Conservation (phyloP, 1,284 basidiomycete species). For the Ustilago shanxiensis region DNA sequence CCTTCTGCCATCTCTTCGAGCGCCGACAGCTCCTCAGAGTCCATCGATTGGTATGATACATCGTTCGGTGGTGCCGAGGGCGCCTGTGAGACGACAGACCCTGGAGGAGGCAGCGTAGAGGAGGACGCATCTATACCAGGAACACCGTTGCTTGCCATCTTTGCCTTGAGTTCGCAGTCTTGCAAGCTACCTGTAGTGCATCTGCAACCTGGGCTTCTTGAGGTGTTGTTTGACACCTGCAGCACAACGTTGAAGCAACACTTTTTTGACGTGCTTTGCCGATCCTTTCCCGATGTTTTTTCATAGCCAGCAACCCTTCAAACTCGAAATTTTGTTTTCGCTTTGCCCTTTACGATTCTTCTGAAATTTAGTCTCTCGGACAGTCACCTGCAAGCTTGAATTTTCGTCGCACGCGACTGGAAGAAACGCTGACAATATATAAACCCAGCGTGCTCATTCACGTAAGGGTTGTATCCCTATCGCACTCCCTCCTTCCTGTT, state of each 20-base stretch:
- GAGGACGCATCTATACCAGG: background rate
- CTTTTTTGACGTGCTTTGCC: conserved; percentile 5
- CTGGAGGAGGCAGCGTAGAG: background rate
- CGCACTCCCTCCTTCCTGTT: conserved; percentile 57
- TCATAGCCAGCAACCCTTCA: conserved; percentile 13
- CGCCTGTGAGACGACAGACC: background rate
- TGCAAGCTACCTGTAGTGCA: background rate
- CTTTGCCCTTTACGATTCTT: background rate
- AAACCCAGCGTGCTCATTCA: conserved; percentile 1
- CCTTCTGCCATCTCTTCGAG: conserved; percentile 64
- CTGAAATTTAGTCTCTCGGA: background rate
- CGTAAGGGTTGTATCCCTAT: conserved; percentile 1
- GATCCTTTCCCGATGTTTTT: background rate
- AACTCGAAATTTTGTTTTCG: conserved; percentile 22
- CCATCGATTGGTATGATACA: conserved; percentile 52
- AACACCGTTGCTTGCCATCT: background rate
- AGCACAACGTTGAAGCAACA: conserved; percentile 13
- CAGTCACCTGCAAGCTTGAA: conserved; percentile 1
- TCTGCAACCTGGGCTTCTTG: background rate
- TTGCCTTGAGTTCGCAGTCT: background rate
- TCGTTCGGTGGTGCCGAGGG: conserved; percentile 5
- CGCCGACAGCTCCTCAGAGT: conserved; percentile 64
- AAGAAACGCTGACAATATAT: conserved; percentile 22
- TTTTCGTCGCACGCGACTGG: conserved; percentile 9
- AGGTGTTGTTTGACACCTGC: conserved; percentile 16